Evolutionary conservation across 495 filamentous ascomycete genomes (phyloP), one percentile per base, ranked within the genome.

Genomic region (Hypoxylon rickii): DNA sequence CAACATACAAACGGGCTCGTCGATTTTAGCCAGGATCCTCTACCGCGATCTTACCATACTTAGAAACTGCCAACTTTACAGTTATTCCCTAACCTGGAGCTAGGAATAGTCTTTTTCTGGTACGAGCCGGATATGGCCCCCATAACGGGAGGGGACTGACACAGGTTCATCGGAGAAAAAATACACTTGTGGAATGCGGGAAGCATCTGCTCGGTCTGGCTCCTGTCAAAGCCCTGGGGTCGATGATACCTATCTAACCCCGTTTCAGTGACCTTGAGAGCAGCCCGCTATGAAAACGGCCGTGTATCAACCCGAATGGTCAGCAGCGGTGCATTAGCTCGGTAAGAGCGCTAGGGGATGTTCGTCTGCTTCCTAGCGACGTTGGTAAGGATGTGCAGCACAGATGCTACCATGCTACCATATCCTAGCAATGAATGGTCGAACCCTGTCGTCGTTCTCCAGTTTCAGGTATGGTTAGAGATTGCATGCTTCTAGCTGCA

Each of bases 401-500:
- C 19, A 45, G 24, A 58, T 51, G 46, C 32, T 51, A 51, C 54
- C 31, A 58, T 51, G 46, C 32, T 51, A 51, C 54, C 31, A 39
- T 58, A 36, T 34, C 40, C 41, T 10, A 43, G 39, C 29, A 17
- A 24, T 33, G 22, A 37, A 33, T 26, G 37, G 18, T 3, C 44
- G 22, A 24, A 12, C 18, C 41, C 40, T 26, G 8, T 21, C 36
- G 7, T 44, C 16, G 33, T 12, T 32, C 41, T 13, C 29, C 37
- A 36, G 16, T 37, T 46, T 46, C 24, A 41, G 41, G 26, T 11
- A 58, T 33, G 20, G 44, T 41, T 26, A 29, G 13, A 31, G 20
- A 42, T 47, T 42, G 31, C 17, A 53, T 53, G 19, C 37, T 44
- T 47, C 29, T 60, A 60, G 31, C 37, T 49, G 56, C 49, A 60